Evolutionary conservation across 176 grass and related monocot species (phyloP).

Genomic region (Oryza brachyantha): DNA sequence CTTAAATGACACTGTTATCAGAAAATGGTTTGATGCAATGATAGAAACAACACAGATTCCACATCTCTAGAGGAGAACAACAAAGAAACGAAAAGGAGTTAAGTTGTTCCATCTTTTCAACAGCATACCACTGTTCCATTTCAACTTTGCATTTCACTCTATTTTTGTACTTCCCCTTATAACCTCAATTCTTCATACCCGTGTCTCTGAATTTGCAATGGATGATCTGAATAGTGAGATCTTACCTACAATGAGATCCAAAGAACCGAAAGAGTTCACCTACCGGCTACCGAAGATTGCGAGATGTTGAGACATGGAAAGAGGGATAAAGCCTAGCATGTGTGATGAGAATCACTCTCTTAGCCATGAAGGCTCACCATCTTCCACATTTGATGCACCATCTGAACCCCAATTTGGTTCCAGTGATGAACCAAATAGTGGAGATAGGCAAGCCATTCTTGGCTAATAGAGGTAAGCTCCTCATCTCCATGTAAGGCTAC

Average conservation of each 20-base stretch:
- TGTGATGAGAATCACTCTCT: conserved; percentile 42
- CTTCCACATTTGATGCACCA: conserved; percentile 36
- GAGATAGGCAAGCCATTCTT: conserved; percentile 67
- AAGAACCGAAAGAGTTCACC: conserved; percentile 3
- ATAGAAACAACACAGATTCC: not conserved
- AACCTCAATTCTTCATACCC: not conserved
- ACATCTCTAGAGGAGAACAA: not conserved
- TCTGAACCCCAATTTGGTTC: not conserved
- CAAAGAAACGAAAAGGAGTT: not conserved
- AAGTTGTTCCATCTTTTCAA: not conserved
- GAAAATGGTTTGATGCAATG: not conserved
- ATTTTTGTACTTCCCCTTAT: not conserved
- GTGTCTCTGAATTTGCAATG: not conserved
- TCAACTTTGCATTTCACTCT: not conserved
- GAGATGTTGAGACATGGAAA: conserved; percentile 17
- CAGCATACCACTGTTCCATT: not conserved
- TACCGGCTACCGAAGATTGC: not conserved
- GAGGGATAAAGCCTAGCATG: conserved; percentile 51
- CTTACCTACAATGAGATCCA: not conserved
- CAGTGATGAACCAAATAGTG: conserved; percentile 23
- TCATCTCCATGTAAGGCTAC: conserved; percentile 55
- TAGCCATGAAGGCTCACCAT: conserved; percentile 37
- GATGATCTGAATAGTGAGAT: not conserved
- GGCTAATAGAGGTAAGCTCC: conserved; percentile 43
- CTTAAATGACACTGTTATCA: not conserved